Base-by-base conservation (phyloP, 768 basidiomycete species). In the Lactarius indigo region DNA sequence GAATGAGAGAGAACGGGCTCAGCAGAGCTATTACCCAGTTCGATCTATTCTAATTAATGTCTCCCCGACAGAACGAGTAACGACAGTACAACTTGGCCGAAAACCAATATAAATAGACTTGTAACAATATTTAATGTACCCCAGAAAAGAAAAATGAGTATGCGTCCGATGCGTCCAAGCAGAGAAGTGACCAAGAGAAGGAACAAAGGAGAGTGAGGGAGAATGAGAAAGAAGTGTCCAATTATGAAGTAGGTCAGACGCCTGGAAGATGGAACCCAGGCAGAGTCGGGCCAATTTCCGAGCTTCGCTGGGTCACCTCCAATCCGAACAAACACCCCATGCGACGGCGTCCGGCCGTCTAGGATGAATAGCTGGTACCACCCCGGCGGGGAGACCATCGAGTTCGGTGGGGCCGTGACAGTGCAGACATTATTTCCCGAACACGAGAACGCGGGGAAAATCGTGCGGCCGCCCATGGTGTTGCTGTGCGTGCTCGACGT, bases 401-500 rank as follows among this genome's bases (percentile, higher is more conserved):
- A 77, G 71, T 91, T 87, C 0, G 90, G 90, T 12, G 91, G 91
- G 0, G 90, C 87, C 8, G 84, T 84, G 71, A 96, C 88, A 13
- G 87, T 88, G 72, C 94, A 89, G 1, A 84, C 86, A 57, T 83
- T 87, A n/a, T 28, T 28, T 17, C 88, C 91, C 2, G 83, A 73
- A 73, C 86, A 89, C 10, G 83, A 79, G 74, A 93, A 88, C 26
- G 80, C 82, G 10, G 93, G 88, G 80, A 91, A 91, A 69, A 91
- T 76, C 2, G 84, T 87, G 62, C 88, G 81, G 2, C 83, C 82
- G 1, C 87, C 88, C 87, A 91, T 91, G 1, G 84, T 76, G 70
- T 91, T 91, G 10, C 89, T 89, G 73, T 90, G 89, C 0, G 89
- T 90, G 63, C 87, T 89, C 28, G 90, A 90, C 0, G 84, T 84